Base-by-base conservation (phyloP, 164 flowering plant species). In the Aristolochia contorta region DNA sequence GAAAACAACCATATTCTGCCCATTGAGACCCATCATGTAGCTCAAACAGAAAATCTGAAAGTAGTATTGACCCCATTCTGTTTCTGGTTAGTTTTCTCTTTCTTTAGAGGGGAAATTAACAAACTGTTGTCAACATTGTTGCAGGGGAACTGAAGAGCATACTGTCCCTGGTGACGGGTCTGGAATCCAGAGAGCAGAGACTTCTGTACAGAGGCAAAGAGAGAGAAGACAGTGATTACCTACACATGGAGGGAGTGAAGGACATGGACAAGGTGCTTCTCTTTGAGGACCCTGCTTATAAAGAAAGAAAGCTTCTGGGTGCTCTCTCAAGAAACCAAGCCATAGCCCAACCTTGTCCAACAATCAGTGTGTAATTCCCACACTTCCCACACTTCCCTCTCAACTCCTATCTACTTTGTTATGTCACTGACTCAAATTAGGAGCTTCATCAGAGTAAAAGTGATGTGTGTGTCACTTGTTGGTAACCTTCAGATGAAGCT, bases 191-290 rank as follows among this genome's bases (percentile, higher is more conserved):
- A 61, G 90, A 81, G 62, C 97, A 90, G 52, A 84, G 97, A 81
- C 65, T 85, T 4, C 51, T 87, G 65, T 84, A 69, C 81, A 85
- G 73, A 77, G 95, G 97, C 54, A 90, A 87, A 65, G 95, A 90
- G 64, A 82, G 86, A 67, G 97, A 84, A 30, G 86, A 87, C 57
- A 47, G 60, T 18, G 97, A 90, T 32, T 73, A 73, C 60, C 59
- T 87, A 16, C 97, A 90, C 78, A 90, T 90, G 95, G 85, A 82
- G 60, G 97, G 97, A 8, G 91, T 90, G 21, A 64, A 75, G 61
- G 80, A 90, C 82, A 78, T 76, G 68, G 91, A 87, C 83, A 90
- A 90, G 58, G 83, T 86, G 52, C 69, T 90, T 12, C 33, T 90
- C 58, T 69, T 87, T 32, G 74, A 85, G 72, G 90, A 85, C 65